phyloP scores from a whole-genome alignment of 306 rosid species.

The Cyamopsis tetragonoloba region DNA sequence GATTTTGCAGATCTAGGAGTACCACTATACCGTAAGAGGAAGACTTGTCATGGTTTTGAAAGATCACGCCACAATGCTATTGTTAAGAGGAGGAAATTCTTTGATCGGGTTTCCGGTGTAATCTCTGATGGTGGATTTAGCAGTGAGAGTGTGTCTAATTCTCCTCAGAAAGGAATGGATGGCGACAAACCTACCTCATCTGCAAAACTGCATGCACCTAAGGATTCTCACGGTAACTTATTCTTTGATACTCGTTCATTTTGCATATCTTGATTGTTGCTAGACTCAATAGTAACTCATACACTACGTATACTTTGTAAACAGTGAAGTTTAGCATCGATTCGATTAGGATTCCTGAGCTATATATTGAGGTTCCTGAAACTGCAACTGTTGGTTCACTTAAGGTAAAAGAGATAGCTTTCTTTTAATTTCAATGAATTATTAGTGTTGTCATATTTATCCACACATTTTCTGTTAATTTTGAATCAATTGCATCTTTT shows the following conservation, averaged over 20 bases:
- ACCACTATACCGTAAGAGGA: conserved; percentile 60
- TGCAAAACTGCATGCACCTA: conserved; percentile 46
- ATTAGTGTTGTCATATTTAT: neutral
- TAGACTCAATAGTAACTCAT: conserved; percentile 15
- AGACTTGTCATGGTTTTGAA: conserved; percentile 43
- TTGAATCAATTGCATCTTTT: neutral
- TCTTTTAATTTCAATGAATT: neutral
- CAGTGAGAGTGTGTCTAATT: conserved; percentile 84
- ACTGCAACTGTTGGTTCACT: conserved; percentile 76
- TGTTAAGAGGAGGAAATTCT: conserved; percentile 61
- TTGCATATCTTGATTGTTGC: conserved; percentile 12
- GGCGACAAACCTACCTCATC: conserved; percentile 41
- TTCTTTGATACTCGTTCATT: conserved; percentile 6
- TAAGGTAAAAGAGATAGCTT: conserved; percentile 49
- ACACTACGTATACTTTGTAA: conserved; percentile 23
- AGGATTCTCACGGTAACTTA: conserved; percentile 67
- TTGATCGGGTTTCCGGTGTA: conserved; percentile 56
- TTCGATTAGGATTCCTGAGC: conserved; percentile 85
- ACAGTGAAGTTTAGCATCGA: conserved; percentile 82
- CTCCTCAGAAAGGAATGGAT: conserved; percentile 58
- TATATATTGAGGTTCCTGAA: conserved; percentile 82
- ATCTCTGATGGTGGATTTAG: conserved; percentile 87
- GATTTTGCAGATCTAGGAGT: conserved; percentile 49
- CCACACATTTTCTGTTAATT: neutral
- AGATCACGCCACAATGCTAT: conserved; percentile 43